phyloP scores from a whole-genome alignment of 768 basidiomycete species.

The Cyclocybe aegerita region DNA sequence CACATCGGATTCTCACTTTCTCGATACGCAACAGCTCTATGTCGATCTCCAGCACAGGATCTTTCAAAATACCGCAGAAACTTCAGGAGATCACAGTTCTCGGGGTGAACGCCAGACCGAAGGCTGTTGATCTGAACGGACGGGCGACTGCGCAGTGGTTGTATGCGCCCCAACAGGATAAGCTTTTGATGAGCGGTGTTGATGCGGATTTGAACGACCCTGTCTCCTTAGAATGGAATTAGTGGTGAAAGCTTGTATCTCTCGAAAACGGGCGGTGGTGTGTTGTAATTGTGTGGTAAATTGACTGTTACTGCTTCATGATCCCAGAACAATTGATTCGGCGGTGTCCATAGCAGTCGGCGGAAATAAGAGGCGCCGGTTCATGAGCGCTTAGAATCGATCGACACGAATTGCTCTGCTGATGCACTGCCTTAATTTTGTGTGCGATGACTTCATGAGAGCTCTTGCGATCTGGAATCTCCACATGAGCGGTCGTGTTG shows the following conservation, averaged over 20 bases:
- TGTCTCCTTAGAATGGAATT: slow-evolving; percentile 25
- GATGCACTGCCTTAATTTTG: no score
- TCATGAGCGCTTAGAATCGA: no score
- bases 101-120: slow-evolving; percentile 45
- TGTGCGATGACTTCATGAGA: no score
- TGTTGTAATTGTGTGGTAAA: no score
- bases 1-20: slow-evolving; percentile 49
- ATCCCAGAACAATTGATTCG: background rate
- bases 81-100: slow-evolving; percentile 58
- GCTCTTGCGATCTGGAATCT: no score
- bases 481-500: no score
- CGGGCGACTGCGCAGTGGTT: slow-evolving; percentile 31
- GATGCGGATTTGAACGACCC: slow-evolving; percentile 41
- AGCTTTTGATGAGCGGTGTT: slow-evolving; percentile 39
- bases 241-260: background rate
- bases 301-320: background rate
- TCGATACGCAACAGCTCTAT: slow-evolving; percentile 32
- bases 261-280: background rate
- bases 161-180: slow-evolving; percentile 37
- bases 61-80: slow-evolving; percentile 44
- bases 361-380: no score
- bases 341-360: no score
- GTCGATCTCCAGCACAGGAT: slow-evolving; percentile 33
- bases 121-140: slow-evolving; percentile 38
- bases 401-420: no score